These are phyloP conservation scores for Cylindrotheca closterium DNA, from an alignment of 108 stramenopile species.

Conservation along the genomic window DNA sequence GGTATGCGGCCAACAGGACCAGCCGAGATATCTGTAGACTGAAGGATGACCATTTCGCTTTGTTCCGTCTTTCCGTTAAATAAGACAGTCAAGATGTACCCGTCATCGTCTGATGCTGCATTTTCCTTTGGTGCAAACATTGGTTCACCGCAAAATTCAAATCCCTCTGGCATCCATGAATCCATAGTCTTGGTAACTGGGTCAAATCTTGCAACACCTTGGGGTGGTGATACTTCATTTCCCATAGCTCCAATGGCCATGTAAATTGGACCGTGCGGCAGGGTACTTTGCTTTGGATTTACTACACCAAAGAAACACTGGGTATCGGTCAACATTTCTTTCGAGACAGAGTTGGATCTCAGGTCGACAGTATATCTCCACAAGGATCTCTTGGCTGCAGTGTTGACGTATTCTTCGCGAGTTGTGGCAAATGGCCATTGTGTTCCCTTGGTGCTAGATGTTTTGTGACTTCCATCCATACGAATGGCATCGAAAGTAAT, in stretches of 20 bases:
- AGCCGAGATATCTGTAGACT: slow-evolving; percentile 46
- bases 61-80: slow-evolving; percentile 58
- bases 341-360: slow-evolving; percentile 45
- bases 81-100: slow-evolving; percentile 70
- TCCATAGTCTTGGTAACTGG: slow-evolving; percentile 44
- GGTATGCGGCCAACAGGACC: slow-evolving; percentile 74
- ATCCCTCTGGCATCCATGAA: slow-evolving; percentile 65
- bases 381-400: slow-evolving; percentile 55
- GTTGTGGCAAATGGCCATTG: slow-evolving; percentile 75
- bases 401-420: slow-evolving; percentile 43
- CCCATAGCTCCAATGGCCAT: slow-evolving; percentile 66
- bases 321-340: slow-evolving; percentile 46
- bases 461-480: slow-evolving; percentile 36
- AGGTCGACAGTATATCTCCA: slow-evolving; percentile 70
- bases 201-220: slow-evolving; percentile 76
- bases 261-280: slow-evolving; percentile 60
- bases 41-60: slow-evolving; percentile 68
- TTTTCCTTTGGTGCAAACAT: slow-evolving; percentile 65
- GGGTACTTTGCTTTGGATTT: slow-evolving; percentile 56
- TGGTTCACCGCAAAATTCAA: slow-evolving; percentile 87
- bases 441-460: neutral
- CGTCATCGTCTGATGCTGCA: slow-evolving; percentile 47
- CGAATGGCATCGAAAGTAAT: slow-evolving; percentile 80
- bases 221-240: slow-evolving; percentile 64
- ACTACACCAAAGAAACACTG: slow-evolving; percentile 81